Evolutionary conservation across 2,329 filamentous ascomycete species (phyloP).

Genomic region (Dothistroma pini): DNA sequence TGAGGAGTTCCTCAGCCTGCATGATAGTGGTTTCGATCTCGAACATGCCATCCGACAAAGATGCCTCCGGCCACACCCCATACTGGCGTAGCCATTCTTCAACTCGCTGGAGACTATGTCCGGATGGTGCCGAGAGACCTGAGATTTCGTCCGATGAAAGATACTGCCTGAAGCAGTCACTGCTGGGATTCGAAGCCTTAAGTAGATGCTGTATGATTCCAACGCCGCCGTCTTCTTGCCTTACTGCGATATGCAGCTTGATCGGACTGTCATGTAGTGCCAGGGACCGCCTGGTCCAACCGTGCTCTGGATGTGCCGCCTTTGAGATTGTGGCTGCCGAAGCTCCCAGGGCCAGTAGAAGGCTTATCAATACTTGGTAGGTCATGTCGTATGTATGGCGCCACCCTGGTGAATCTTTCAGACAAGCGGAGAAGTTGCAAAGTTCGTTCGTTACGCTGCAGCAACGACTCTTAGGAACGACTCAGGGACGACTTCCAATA

Average conservation of each 20-base stretch:
- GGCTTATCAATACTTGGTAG: neutral
- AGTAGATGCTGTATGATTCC: constrained; percentile 13
- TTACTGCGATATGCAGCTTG: constrained; percentile 23
- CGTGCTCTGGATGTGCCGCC: constrained; percentile 11
- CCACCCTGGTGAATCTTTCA: too few species aligned
- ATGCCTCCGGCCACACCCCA: constrained; percentile 11
- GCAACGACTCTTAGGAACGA: neutral
- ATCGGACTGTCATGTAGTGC: constrained; percentile 17
- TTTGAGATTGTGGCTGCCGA: constrained; percentile 11
- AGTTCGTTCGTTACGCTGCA: neutral
- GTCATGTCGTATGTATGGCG: neutral
- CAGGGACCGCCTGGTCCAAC: constrained; percentile 15
- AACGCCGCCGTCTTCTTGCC: constrained; percentile 16
- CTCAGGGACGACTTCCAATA: neutral
- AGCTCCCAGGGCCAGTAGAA: constrained; percentile 2
- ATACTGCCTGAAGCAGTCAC: constrained; percentile 18
- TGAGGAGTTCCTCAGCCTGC: constrained; percentile 22
- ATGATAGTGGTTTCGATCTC: constrained; percentile 23
- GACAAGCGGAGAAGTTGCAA: too few species aligned
- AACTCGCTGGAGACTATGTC: constrained; percentile 2
- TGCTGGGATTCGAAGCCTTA: constrained; percentile 13
- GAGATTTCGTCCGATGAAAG: constrained; percentile 9
- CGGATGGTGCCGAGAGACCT: constrained; percentile 11
- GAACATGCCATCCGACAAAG: constrained; percentile 12
- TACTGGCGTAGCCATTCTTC: constrained; percentile 18